These are phyloP conservation scores for Aspergillus pseudotamarii DNA, from an alignment of 2,329 filamentous ascomycete species.

Conservation along the genomic window DNA sequence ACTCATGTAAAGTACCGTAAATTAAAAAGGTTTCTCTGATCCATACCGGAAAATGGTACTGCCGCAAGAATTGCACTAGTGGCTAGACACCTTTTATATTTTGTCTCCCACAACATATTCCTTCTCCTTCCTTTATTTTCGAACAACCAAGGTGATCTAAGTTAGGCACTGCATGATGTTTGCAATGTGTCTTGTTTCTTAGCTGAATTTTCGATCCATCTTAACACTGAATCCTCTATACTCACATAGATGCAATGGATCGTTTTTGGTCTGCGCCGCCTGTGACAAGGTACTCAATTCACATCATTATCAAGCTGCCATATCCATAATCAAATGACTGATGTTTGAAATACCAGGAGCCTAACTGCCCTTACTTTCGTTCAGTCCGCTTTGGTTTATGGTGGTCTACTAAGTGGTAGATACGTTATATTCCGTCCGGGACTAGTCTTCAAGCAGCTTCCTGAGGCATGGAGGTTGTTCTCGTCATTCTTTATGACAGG, in stretches of 20 bases:
- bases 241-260: conserved; percentile 51
- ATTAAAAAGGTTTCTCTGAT: too few species aligned
- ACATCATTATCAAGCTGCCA: background rate
- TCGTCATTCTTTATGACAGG: conserved; percentile 64
- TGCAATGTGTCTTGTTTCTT: background rate
- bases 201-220: background rate
- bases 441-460: conserved; percentile 59
- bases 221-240: background rate
- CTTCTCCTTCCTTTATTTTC: conserved; percentile 1
- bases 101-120: conserved; percentile 5
- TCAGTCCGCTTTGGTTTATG: conserved; percentile 64
- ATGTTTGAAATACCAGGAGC: conserved; percentile 57
- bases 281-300: conserved; percentile 60
- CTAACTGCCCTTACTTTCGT: conserved; percentile 66
- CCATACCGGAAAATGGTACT: background rate
- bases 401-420: conserved; percentile 55
- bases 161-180: conserved; percentile 4
- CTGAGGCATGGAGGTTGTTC: conserved; percentile 62
- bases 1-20: too few species aligned
- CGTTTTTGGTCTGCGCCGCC: conserved; percentile 68
- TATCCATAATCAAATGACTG: conserved; percentile 47
- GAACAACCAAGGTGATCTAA: background rate
- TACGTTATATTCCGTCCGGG: conserved; percentile 58
- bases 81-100: conserved; percentile 22
- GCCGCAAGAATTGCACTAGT: conserved; percentile 4